A percentile compares a stretch with the other conserved stretches of the same genome.
These are phyloP conservation scores for Salix caprea DNA, from an alignment of 345 rosid species.

Conservation along the genomic window DNA sequence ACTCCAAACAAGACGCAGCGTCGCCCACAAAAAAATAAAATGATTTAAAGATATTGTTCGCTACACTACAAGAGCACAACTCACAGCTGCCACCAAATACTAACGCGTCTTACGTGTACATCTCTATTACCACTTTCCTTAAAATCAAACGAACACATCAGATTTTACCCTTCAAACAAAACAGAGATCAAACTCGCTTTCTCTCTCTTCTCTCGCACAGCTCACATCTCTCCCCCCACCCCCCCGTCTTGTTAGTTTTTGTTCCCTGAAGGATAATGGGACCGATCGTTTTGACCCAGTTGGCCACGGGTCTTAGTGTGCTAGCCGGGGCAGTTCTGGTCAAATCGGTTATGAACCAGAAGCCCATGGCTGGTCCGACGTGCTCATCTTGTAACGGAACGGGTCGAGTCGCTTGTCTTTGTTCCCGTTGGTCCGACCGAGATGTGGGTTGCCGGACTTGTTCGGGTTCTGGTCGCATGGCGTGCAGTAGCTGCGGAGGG, in stretches of 20 bases:
- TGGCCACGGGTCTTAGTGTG: constrained; percentile 78
- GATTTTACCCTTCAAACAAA: neutral
- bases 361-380: constrained; percentile 82
- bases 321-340: constrained; percentile 82
- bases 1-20: neutral
- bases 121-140: constrained; percentile 33
- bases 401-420: constrained; percentile 70
- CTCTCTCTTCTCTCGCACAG: neutral
- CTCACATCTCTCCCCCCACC: neutral
- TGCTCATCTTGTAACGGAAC: constrained; percentile 83
- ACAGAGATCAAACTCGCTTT: neutral
- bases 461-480: constrained; percentile 81
- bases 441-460: constrained; percentile 85
- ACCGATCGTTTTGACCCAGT: constrained; percentile 71
- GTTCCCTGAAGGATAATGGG: constrained; percentile 33
- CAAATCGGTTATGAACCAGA: constrained; percentile 79
- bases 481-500: constrained; percentile 85
- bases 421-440: constrained; percentile 90
- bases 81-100: constrained; percentile 21
- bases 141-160: neutral
- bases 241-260: neutral
- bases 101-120: constrained; percentile 48
- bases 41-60: neutral
- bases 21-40: neutral
- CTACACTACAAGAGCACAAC: constrained; percentile 20